A percentile compares a stretch with the other conserved stretches of the same genome.
Conservation (phyloP, 352 stramenopile genomes). For the Thraustochytrium aureum region DNA sequence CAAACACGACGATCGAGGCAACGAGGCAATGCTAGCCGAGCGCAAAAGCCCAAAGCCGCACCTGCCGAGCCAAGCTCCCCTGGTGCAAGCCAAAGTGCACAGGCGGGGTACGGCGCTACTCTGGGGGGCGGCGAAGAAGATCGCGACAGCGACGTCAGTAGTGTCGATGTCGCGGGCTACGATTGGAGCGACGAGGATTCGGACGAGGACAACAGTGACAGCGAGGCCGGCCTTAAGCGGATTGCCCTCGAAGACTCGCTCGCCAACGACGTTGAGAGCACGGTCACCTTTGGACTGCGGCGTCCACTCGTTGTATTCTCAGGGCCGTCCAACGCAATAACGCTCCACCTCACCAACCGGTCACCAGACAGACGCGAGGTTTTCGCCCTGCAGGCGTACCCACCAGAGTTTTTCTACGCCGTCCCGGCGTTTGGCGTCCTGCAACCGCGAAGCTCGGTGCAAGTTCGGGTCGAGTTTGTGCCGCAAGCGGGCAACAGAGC, state of each 20-base stretch:
- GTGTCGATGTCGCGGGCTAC: too few species aligned
- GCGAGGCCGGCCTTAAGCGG: neutral
- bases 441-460: neutral
- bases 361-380: neutral
- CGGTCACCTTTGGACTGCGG: constrained; percentile 1
- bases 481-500: neutral
- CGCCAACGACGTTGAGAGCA: neutral
- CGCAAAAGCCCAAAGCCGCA: too few species aligned
- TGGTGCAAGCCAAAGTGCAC: too few species aligned
- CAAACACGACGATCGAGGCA: too few species aligned
- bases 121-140: too few species aligned
- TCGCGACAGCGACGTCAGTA: too few species aligned
- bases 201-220: constrained; percentile 7
- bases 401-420: constrained; percentile 10
- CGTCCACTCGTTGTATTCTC: neutral
- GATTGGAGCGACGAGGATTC: neutral
- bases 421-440: constrained; percentile 34
- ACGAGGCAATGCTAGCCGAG: too few species aligned
- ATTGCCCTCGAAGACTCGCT: neutral
- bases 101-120: too few species aligned
- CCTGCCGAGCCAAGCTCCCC: too few species aligned
- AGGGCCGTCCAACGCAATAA: neutral
- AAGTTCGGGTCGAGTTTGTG: constrained; percentile 12
- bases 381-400: constrained; percentile 28
- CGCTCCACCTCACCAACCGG: constrained; percentile 38